Conservation (phyloP, 768 basidiomycete species). For the Saitozyma sp. region DNA sequence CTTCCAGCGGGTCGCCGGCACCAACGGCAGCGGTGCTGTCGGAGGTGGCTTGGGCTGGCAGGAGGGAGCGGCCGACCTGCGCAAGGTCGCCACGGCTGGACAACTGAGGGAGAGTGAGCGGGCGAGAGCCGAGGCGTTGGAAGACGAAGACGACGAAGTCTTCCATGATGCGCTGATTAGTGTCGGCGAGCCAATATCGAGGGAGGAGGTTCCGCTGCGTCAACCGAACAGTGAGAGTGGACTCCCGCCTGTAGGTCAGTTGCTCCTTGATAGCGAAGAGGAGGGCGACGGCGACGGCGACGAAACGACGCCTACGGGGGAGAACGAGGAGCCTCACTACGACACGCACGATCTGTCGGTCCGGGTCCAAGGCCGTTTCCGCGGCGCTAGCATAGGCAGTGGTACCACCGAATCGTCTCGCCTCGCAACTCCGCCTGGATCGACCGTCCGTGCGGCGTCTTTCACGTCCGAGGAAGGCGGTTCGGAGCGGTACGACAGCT, state of each 20-base stretch:
- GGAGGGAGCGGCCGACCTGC: conserved; percentile 20
- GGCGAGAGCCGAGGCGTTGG: conserved; percentile 12
- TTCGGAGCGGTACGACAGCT: conserved; percentile 9
- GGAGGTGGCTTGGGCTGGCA: no score
- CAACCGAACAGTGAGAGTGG: conserved; percentile 9
- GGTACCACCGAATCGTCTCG: conserved; percentile 27
- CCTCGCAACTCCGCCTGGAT: conserved; percentile 21
- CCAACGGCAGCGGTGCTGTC: no score
- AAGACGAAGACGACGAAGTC: conserved; percentile 20
- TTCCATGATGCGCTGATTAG: conserved; percentile 12
- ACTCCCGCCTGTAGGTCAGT: background rate
- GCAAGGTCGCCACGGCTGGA: conserved; percentile 1
- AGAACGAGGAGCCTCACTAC: background rate
- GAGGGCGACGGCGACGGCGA: conserved; percentile 1
- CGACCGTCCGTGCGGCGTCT: conserved; percentile 18
- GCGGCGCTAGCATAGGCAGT: conserved; percentile 29
- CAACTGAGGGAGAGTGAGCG: conserved; percentile 9
- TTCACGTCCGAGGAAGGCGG: conserved; percentile 15
- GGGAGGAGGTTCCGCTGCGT: conserved; percentile 1
- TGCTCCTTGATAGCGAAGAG: background rate
- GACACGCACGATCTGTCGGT: background rate
- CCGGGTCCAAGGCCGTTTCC: conserved; percentile 9
- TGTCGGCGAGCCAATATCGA: no score
- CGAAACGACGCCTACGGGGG: conserved; percentile 2
- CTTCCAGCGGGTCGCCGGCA: no score